phyloP scores from a whole-genome alignment of 164 flowering plant species.

The Pachysandra terminalis region DNA sequence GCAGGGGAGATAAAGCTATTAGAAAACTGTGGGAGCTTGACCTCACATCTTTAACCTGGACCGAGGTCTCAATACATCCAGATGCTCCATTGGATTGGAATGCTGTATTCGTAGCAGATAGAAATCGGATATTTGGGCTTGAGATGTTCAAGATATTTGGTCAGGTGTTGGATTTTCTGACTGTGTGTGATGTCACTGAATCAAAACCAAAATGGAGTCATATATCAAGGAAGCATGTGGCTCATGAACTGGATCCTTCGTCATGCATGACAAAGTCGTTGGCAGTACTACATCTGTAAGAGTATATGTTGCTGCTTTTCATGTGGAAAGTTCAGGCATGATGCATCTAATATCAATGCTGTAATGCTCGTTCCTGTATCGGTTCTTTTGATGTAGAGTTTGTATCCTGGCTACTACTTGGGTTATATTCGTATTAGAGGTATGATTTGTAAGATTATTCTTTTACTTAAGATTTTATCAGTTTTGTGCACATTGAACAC shows the following conservation, averaged over 20 bases:
- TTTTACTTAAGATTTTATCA: too few species aligned
- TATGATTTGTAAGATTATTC: not conserved
- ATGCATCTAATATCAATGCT: not conserved
- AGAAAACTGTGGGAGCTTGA: slow-evolving; percentile 93
- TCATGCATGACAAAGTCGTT: slow-evolving; percentile 83
- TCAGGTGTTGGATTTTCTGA: slow-evolving; percentile 82
- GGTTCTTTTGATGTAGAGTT: slow-evolving; percentile 12
- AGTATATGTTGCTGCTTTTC: slow-evolving; percentile 2
- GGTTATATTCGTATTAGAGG: not conserved
- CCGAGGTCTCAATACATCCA: slow-evolving; percentile 80
- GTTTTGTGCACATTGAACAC: too few species aligned
- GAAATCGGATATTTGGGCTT: slow-evolving; percentile 64
- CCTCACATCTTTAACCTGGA: slow-evolving; percentile 58
- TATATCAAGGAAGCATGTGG: slow-evolving; percentile 69
- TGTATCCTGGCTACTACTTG: slow-evolving; percentile 1
- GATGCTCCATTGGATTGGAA: slow-evolving; percentile 99
- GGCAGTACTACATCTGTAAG: slow-evolving; percentile 71
- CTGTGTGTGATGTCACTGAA: slow-evolving; percentile 58
- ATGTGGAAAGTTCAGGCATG: not conserved
- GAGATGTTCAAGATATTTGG: slow-evolving; percentile 99
- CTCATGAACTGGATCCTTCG: slow-evolving; percentile 75
- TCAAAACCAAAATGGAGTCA: slow-evolving; percentile 57
- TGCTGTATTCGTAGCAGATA: slow-evolving; percentile 79
- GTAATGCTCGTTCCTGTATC: not conserved
- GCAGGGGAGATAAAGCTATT: slow-evolving; percentile 74